phyloP scores from a whole-genome alignment of 306 rosid genomes.

The Vicia sativa region DNA sequence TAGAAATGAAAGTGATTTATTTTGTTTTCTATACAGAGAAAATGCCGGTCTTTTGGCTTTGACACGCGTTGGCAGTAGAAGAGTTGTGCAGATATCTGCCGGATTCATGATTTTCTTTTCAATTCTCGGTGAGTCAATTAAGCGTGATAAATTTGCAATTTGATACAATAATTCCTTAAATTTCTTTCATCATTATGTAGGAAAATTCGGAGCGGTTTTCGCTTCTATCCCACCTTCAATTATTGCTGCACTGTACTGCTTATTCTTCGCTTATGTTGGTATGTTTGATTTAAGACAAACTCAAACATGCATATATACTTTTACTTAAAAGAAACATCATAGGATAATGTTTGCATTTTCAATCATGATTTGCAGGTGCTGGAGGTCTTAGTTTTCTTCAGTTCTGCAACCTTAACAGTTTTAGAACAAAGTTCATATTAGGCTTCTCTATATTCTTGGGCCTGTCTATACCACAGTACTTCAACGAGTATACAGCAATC shows the following conservation, averaged over 20 bases:
- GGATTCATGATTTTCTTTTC: constrained; percentile 99
- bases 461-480: constrained; percentile 92
- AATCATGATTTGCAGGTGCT: constrained; percentile 49
- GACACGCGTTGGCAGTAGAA: constrained; percentile 95
- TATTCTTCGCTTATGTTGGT: constrained; percentile 96
- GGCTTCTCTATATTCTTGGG: constrained; percentile 96
- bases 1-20: constrained; percentile 31
- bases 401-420: constrained; percentile 94
- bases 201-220: constrained; percentile 95
- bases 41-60: constrained; percentile 94
- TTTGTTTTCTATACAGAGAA: constrained; percentile 60
- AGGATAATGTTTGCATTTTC: constrained; percentile 13
- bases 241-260: constrained; percentile 87
- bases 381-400: constrained; percentile 94
- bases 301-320: background rate
- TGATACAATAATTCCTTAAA: background rate
- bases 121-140: constrained; percentile 73
- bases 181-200: constrained; percentile 46
- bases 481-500: constrained; percentile 84
- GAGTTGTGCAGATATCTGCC: constrained; percentile 98
- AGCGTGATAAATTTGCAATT: background rate
- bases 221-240: constrained; percentile 94
- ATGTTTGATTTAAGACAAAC: constrained; percentile 38
- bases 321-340: constrained; percentile 20
- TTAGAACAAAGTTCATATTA: constrained; percentile 85